phyloP scores from a whole-genome alignment of 2,329 filamentous ascomycete genomes.

The Paracoccidioides brasiliensis region DNA sequence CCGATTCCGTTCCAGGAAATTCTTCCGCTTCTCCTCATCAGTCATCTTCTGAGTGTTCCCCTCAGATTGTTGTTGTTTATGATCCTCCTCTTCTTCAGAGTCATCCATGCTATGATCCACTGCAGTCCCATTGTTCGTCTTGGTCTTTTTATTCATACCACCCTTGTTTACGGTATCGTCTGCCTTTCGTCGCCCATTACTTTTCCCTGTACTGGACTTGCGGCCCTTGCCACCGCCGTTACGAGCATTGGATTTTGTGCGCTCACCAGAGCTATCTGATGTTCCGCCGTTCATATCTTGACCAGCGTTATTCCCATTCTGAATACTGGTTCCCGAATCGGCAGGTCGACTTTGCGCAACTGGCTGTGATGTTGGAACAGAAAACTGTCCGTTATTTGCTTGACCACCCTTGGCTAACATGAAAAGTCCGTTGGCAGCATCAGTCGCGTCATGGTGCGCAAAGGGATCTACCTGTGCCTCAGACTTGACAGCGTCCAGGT shows the following conservation, averaged over 20 bases:
- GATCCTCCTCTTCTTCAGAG: slow-evolving; percentile 43
- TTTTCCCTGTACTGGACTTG: slow-evolving; percentile 43
- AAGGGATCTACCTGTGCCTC: slow-evolving; percentile 51
- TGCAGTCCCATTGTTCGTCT: slow-evolving; percentile 39
- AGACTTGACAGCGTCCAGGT: slow-evolving; percentile 36
- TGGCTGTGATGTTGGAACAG: slow-evolving; percentile 21
- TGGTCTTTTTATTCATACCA: slow-evolving; percentile 56
- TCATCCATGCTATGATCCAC: slow-evolving; percentile 33
- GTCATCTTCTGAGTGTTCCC: slow-evolving; percentile 69
- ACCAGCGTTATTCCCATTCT: slow-evolving; percentile 42
- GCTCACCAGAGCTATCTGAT: slow-evolving; percentile 60
- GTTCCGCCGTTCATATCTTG: slow-evolving; percentile 52
- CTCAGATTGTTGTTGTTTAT: slow-evolving; percentile 42
- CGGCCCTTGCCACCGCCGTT: slow-evolving; percentile 51
- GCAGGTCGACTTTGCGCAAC: slow-evolving; percentile 1
- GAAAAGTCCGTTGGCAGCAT: slow-evolving; percentile 87
- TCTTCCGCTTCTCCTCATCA: slow-evolving; percentile 95
- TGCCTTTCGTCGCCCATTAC: slow-evolving; percentile 65
- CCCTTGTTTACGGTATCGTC: slow-evolving; percentile 62
- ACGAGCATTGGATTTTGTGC: slow-evolving; percentile 50
- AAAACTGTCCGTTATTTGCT: slow-evolving; percentile 43
- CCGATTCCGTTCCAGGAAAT: slow-evolving; percentile 94
- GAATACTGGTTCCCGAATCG: slow-evolving; percentile 13
- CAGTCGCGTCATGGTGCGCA: slow-evolving; percentile 78
- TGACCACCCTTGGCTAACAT: slow-evolving; percentile 62